Conservation (phyloP, 139 green algal genomes). For the Pleodorina starrii region DNA sequence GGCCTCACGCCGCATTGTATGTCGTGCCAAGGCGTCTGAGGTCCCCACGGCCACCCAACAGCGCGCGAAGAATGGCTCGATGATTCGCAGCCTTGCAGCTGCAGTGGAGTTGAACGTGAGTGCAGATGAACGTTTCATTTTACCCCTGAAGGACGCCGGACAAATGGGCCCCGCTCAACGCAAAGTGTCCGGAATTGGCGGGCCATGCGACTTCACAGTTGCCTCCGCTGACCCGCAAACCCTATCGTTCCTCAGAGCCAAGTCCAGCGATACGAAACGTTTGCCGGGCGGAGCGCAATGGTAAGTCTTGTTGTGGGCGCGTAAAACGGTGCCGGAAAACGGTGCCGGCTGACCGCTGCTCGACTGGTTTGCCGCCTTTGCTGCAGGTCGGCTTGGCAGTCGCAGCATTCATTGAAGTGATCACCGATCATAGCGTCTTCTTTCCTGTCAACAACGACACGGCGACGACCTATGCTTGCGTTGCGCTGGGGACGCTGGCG, state of each 20-base stretch:
- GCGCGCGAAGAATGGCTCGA: background rate
- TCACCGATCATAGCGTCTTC: slow-evolving; percentile 12
- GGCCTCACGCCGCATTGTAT: background rate
- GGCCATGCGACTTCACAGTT: no score
- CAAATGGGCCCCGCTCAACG: no score
- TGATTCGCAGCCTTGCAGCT: slow-evolving; percentile 38
- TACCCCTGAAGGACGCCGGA: no score
- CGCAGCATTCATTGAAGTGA: background rate
- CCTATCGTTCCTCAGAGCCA: background rate
- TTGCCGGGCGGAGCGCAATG: slow-evolving; percentile 34
- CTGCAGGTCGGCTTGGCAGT: slow-evolving; percentile 7
- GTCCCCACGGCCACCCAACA: background rate
- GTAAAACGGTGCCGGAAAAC: background rate
- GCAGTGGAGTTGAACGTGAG: slow-evolving; percentile 23
- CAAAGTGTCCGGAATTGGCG: no score
- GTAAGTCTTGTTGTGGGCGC: slow-evolving; percentile 3
- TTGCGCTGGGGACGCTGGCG: background rate
- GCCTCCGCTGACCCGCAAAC: background rate
- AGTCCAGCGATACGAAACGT: slow-evolving; percentile 26
- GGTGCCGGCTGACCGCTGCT: background rate
- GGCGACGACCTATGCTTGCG: background rate
- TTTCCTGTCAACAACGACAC: background rate
- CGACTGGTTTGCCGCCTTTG: background rate
- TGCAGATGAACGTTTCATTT: no score
- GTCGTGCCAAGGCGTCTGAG: background rate